phyloP scores from a whole-genome alignment of 257 asterid species.

The Nicotiana paniculata region DNA sequence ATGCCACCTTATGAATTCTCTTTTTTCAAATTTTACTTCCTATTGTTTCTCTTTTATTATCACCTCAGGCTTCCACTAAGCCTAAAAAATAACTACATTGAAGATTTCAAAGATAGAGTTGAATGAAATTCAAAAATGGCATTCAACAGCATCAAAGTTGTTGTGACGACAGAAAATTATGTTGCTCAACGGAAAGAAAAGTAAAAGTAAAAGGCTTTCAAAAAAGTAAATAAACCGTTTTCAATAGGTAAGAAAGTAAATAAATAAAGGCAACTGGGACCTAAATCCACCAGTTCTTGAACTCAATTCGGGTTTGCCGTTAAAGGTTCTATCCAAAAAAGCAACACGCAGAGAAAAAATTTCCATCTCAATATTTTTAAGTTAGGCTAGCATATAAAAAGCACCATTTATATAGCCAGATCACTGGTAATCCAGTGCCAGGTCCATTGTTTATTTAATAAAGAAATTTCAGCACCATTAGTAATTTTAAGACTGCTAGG shows the following conservation, averaged over 20 bases:
- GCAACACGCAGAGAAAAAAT: neutral
- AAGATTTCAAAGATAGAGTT: neutral
- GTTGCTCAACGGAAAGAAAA: neutral
- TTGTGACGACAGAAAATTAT: neutral
- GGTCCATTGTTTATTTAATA: neutral
- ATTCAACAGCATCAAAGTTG: neutral
- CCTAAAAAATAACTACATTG: neutral
- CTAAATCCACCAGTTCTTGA: neutral
- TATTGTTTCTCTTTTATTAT: neutral
- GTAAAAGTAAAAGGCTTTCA: neutral
- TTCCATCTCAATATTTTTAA: neutral
- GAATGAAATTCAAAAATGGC: neutral
- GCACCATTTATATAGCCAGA: slow-evolving; percentile 4
- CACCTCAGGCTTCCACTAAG: neutral
- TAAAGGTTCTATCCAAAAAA: neutral
- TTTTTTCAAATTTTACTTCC: neutral
- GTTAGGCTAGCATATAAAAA: neutral
- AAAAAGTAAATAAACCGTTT: too few relatives aligned
- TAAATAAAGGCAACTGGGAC: slow-evolving; percentile 4
- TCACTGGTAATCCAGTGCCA: neutral
- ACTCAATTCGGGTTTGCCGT: neutral
- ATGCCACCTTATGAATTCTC: neutral
- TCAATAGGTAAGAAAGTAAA: neutral
- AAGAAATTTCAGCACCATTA: neutral
- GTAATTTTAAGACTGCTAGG: neutral